Conservation (phyloP, 768 basidiomycete genomes). For the Russula abietina region DNA sequence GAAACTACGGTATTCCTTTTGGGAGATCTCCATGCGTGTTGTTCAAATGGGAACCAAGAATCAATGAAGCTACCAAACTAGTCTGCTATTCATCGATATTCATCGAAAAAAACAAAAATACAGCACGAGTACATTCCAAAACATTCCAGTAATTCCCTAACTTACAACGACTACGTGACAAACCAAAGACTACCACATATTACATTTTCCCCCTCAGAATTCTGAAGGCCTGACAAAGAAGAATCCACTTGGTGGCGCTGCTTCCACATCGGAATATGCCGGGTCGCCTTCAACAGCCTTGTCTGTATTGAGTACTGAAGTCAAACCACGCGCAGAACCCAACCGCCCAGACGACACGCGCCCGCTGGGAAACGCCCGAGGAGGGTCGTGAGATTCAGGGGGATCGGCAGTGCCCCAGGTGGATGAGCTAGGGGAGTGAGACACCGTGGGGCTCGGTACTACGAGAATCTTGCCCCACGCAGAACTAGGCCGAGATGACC, state of each 20-base stretch:
- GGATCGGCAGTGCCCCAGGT: not conserved
- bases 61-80: not conserved
- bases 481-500: not conserved
- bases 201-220: not conserved
- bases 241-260: not conserved
- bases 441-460: constrained; percentile 4
- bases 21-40: not conserved
- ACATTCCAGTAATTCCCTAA: not conserved
- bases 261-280: not conserved
- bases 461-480: constrained; percentile 16
- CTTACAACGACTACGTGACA: not conserved
- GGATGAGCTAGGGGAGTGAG: not conserved
- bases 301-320: too few species aligned
- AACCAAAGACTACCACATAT: not conserved
- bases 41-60: too few species aligned
- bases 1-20: too few species aligned
- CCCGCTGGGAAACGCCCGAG: not conserved
- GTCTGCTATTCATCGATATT: too few species aligned
- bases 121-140: not conserved
- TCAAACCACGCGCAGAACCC: not conserved
- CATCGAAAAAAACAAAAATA: too few species aligned
- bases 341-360: not conserved
- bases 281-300: not conserved
- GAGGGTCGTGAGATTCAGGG: not conserved
- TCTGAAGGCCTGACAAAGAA: too few species aligned